Evolutionary conservation across 108 stramenopile species (phyloP), one percentile per base, ranked within the genome.

Genomic region (Fistulifera solaris): DNA sequence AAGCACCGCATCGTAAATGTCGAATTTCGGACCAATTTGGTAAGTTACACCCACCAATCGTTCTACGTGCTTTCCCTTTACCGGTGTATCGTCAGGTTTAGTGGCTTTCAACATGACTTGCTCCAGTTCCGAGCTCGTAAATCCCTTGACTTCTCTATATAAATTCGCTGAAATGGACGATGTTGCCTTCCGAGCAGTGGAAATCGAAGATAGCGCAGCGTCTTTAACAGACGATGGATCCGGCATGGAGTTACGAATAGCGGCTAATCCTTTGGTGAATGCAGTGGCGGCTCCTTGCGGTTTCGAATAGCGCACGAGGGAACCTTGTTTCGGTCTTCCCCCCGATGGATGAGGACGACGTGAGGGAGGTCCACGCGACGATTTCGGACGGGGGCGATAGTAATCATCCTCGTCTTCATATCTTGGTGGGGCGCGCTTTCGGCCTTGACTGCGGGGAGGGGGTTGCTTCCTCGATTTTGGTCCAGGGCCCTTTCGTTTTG

Each of bases 41-140:
- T 94, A 94, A 0, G 93, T 94, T 0, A 94, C 88, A 8, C 88
- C 86, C 19, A 94, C 86, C 39, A 94, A 58, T 40, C 88, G 75
- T 51, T 94, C 92, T 22, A 82, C 85, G 50, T 94, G 92, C 71
- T 94, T 94, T 43, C 81, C 76, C 68, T 94, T 94, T 49, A 94
- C 87, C 45, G 81, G 83, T 14, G 69, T 68, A 60, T 89, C 84
- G 62, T 89, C 83, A 2, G 92, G 92, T 38, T 81, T 66, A 0
- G 92, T 94, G 10, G 92, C 77, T 53, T 94, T 94, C 44, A 94
- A 75, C 83, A 94, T 83, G 54, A 88, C 91, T 68, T 93, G 91
- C 56, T 93, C 91, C 13, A 93, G 72, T 56, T 93, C 91, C 1
- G 78, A 80, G 38, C 75, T 77, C 10, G 86, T 93, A 18, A 89